phyloP scores from a whole-genome alignment of 2,329 filamentous ascomycete species.

The Colletotrichum aenigma region DNA sequence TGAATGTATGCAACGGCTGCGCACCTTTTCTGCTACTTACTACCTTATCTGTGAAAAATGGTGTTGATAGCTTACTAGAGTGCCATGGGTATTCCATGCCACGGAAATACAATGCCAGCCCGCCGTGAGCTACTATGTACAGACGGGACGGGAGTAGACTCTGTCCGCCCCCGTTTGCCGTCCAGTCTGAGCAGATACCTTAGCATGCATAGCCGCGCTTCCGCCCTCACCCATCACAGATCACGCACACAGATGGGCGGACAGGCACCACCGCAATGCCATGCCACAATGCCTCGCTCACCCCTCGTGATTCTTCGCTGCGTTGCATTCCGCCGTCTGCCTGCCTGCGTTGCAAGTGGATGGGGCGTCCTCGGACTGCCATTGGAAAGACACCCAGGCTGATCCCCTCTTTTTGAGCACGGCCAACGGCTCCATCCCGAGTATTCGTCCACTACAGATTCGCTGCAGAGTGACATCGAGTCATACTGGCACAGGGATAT shows the following conservation, averaged over 20 bases:
- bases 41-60: background rate
- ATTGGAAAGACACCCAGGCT: slow-evolving; percentile 1
- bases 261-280: background rate
- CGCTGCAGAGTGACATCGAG: background rate
- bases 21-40: background rate
- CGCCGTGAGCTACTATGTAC: background rate
- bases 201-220: background rate
- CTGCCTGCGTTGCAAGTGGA: background rate
- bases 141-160: background rate
- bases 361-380: background rate
- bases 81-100: background rate
- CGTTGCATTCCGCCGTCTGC: background rate
- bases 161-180: background rate
- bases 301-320: background rate
- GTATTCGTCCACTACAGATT: background rate
- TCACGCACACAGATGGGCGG: background rate
- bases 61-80: background rate
- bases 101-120: background rate
- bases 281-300: background rate
- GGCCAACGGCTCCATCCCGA: background rate
- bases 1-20: background rate
- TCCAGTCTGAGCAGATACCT: background rate
- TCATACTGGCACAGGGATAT: background rate
- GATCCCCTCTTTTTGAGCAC: slow-evolving; percentile 6
- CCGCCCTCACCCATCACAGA: background rate